Evolutionary conservation across 176 grass and related monocot species (phyloP).

Genomic region (Phoenix dactylifera): DNA sequence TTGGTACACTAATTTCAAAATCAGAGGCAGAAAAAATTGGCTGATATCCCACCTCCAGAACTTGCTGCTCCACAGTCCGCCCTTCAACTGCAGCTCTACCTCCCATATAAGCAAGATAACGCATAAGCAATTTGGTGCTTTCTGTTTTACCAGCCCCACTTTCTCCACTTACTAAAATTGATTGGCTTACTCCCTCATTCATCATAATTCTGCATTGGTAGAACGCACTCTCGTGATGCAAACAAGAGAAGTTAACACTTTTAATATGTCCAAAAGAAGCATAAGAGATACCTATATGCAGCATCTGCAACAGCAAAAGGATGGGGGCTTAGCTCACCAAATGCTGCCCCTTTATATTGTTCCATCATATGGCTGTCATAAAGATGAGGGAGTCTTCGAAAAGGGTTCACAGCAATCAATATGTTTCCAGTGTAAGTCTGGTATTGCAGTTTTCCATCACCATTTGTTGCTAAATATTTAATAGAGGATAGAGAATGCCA

Average conservation of each 20-base stretch:
- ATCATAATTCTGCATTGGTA: conserved; percentile 61
- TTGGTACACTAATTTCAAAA: not conserved
- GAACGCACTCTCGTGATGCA: conserved; percentile 13
- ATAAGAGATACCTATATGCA: conserved; percentile 63
- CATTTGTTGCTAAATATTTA: too few relatives aligned
- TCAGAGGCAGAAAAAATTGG: conserved; percentile 15
- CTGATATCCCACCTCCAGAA: conserved; percentile 51
- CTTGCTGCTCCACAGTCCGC: conserved; percentile 76
- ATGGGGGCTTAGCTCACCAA: conserved; percentile 89
- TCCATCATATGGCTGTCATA: conserved; percentile 98
- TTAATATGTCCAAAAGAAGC: not conserved
- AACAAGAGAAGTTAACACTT: not conserved
- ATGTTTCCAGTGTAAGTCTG: conserved; percentile 96
- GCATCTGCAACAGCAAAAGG: conserved; percentile 89
- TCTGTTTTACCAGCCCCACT: conserved; percentile 91
- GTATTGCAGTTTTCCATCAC: conserved; percentile 2
- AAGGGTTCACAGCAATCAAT: conserved; percentile 96
- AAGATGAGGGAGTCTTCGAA: conserved; percentile 84
- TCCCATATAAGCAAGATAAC: conserved; percentile 86
- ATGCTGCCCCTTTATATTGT: conserved; percentile 77
- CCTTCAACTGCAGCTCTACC: conserved; percentile 53
- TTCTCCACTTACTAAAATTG: conserved; percentile 85
- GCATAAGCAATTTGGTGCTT: conserved; percentile 91
- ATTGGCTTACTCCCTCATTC: conserved; percentile 51
- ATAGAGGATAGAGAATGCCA: too few relatives aligned